Base-by-base conservation (phyloP, 768 basidiomycete species). In the Suillus subluteus region DNA sequence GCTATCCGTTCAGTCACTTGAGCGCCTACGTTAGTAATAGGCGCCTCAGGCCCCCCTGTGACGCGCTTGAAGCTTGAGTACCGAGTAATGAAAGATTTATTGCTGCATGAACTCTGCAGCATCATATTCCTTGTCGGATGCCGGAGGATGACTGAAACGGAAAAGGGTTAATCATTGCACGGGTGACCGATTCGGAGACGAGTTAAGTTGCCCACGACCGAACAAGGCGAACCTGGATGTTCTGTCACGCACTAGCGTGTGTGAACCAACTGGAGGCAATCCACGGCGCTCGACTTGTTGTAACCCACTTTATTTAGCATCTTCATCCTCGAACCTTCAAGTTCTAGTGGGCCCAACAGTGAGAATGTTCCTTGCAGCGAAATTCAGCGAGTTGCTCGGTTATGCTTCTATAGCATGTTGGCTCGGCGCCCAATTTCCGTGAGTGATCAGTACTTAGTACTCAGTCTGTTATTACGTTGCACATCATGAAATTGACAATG, bases 381-480 rank as follows among this genome's bases (percentile, higher is more conserved):
- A 71, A 4, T 66, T 88, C 71, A 92, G 91, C 79, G 87, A 91
- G 65, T 63, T 88, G 52, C 74, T 92, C 50, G 94, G 93, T 12
- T 89, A 89, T 69, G 72, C 81, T 3, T 94, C 91, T 30, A 91
- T 95, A 69, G 80, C 73, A 30, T 92, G 86, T 76, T 96, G 95
- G 95, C 78, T 96, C 3, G 87, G 91, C 13, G 95, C 95, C 3
- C 95, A 96, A 75, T 88, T 94, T 72, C 95, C 95, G 91, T 95
- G 76, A 82, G 92, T 87, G 1, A 37, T 63, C 58, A 66, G 50
- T 64, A 65, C 23, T 62, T 67, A 58, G 56, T 58, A 65, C 26
- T 62, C 68, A 58, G 59, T 58, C 59, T 4, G 30, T 12, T 15
- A 46, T 62, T 26, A 32, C 48, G 59, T 61, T 71, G 54, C 18